Base-by-base conservation (phyloP, 768 basidiomycete species). In the Suillus subaureus region DNA sequence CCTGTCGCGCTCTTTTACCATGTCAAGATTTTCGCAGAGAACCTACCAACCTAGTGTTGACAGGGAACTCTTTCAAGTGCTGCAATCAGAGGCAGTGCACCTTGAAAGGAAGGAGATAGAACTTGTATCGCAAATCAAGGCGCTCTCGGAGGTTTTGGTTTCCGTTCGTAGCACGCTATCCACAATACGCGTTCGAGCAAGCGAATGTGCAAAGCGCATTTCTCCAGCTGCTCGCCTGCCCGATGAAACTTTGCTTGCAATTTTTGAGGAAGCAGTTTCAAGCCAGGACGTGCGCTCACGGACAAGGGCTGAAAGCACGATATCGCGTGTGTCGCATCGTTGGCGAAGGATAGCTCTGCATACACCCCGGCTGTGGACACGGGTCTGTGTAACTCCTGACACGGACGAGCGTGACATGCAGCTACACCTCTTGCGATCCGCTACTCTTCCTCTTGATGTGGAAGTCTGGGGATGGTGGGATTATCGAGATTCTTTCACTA, bases 271-370 rank as follows among this genome's bases (percentile, higher is more conserved):
- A 56, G 73, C 72, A 9, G 74, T 77, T 16, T 66, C 55, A 0
- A 71, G 68, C 35, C 73, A 78, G 42, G 69, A 76, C 39, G 54
- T 70, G 1, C 58, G 66, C 31, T 68, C 52, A 6, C 72, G 66
- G 35, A 65, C 61, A 49, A 69, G 71, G 40, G 64, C 64, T 18
- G 75, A 76, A 51, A 75, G 66, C 4, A 63, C 61, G 55, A 68
- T 78, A 18, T 71, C 77, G 56, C 69, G 69, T 31, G 77, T 78
- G 13, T 77, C 74, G 28, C 77, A 70, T 47, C 70, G 75, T 42
- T 78, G 77, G 75, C 72, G 77, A 66, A 64, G 70, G 39, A 66
- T 77, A n/a, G 71, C 71, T 18, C 64, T 78, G 33, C 68, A 77
- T 58, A 73, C 74, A 26, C 70, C 77, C 6, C 72, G 74, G 18